Base-by-base conservation (phyloP, 1,284 basidiomycete genomes). In the Tilletiopsis washingtonensis region DNA sequence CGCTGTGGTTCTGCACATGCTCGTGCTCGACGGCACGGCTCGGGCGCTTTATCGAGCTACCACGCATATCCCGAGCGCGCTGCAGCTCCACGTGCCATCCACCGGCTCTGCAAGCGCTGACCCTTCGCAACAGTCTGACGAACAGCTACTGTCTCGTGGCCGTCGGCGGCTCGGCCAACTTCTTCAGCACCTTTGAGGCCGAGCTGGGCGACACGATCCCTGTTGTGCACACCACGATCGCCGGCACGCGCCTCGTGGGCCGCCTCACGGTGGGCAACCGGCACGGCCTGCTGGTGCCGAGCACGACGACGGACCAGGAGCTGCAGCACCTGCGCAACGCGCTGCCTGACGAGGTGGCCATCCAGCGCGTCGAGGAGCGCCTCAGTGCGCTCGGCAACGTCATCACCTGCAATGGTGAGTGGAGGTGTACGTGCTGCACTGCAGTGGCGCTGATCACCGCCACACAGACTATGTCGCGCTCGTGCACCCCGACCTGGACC, bases 371-470 rank as follows among this genome's bases (percentile, higher is more conserved):
- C 39, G 94, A 99, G 74, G 93, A 98, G 78, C 83, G 93, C 40
- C 79, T 98, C 55, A 91, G 88, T 15, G 94, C 94, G 0, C 82
- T 99, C 23, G 93, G 93, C 17, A 99, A 99, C 73, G 94, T 98
- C 53, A 93, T 99, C 74, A 90, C 90, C 15, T 94, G 89, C 77
- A 98, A 99, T 75, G 93, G 97, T 78, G 47, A 47, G 65, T 34
- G 29, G 29, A 34, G 9, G 29, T 9, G n/a, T 34, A n/a, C 9
- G 29, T 39, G 7, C 21, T 17, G 27, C 21, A 26, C 5, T 11
- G 6, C 11, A 14, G n/a, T n/a, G n/a, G n/a, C n/a, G n/a, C n/a
- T n/a, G n/a, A n/a, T n/a, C n/a, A n/a, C n/a, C 34, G 3, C n/a
- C n/a, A n/a, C n/a, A n/a, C 50, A 62, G 62, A 74, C 47, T 66